phyloP scores from a whole-genome alignment of 345 rosid species.

The Ailanthus altissimus region DNA sequence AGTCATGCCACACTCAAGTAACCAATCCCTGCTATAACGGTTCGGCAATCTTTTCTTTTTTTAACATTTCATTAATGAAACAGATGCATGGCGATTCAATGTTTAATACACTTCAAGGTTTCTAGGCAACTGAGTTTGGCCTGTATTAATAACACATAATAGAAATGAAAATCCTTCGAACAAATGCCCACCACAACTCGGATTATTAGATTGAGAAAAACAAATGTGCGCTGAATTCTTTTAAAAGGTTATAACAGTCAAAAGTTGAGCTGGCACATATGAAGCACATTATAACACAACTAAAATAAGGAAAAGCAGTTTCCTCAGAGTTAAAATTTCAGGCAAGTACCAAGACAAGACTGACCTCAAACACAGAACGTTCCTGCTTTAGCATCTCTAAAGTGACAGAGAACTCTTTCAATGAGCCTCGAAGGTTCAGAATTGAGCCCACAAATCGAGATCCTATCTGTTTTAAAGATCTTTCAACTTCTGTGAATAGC shows the following conservation, averaged over 20 bases:
- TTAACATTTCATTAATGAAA: neutral
- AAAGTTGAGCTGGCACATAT: neutral
- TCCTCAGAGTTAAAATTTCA: constrained; percentile 6
- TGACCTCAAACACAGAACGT: constrained; percentile 63
- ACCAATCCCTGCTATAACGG: neutral
- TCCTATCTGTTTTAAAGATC: constrained; percentile 53
- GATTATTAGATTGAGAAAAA: neutral
- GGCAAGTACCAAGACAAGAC: constrained; percentile 22
- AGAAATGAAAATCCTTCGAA: neutral
- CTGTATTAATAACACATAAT: neutral
- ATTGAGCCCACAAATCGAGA: constrained; percentile 43
- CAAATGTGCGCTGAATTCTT: neutral
- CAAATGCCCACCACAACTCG: neutral
- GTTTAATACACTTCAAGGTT: neutral
- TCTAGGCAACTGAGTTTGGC: neutral
- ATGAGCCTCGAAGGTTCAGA: constrained; percentile 46
- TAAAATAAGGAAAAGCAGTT: neutral
- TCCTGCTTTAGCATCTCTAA: constrained; percentile 72
- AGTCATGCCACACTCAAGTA: neutral
- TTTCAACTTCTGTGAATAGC: constrained; percentile 59
- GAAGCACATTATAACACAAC: neutral
- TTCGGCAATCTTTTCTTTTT: neutral
- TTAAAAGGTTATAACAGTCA: neutral
- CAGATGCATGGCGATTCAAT: constrained; percentile 4
- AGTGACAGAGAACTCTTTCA: constrained; percentile 51